Conservation (phyloP, 352 stramenopile genomes). For the Globisporangium lucens region DNA sequence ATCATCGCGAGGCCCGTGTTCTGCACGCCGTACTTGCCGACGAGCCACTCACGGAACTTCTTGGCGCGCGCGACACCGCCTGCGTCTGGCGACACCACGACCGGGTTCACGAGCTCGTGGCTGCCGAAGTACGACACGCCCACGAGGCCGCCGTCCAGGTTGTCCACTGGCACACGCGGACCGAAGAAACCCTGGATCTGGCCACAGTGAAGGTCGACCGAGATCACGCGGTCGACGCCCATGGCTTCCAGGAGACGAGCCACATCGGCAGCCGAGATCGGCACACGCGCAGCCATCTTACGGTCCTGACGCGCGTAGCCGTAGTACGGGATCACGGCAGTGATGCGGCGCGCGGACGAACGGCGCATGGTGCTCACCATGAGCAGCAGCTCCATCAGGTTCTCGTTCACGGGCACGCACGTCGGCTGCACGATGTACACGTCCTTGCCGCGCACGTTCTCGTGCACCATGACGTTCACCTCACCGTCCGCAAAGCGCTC, state of each 20-base stretch:
- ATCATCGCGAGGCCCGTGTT: constrained; percentile 99
- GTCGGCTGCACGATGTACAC: constrained; percentile 99
- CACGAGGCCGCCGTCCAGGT: constrained; percentile 95
- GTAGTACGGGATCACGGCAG: constrained; percentile 97
- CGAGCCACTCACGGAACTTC: constrained; percentile 99
- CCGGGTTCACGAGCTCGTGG: constrained; percentile 98
- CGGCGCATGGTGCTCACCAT: constrained; percentile 98
- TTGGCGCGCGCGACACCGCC: constrained; percentile 99
- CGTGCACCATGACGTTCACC: constrained; percentile 99
- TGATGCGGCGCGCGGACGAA: constrained; percentile 98
- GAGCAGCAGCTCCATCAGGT: constrained; percentile 99
- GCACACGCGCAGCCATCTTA: constrained; percentile 94
- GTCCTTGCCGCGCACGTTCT: constrained; percentile 99
- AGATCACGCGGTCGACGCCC: constrained; percentile 86
- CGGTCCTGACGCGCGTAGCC: constrained; percentile 90
- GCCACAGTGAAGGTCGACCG: constrained; percentile 84
- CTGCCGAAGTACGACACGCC: constrained; percentile 93
- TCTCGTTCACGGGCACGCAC: constrained; percentile 99
- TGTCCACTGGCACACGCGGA: constrained; percentile 98
- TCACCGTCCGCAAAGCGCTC: constrained; percentile 99
- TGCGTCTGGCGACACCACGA: constrained; percentile 99
- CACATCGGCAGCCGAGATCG: constrained; percentile 95
- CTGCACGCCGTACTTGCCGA: constrained; percentile 95
- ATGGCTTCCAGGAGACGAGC: constrained; percentile 84
- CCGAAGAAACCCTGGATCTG: constrained; percentile 99